Conservation (phyloP, 2,329 filamentous ascomycete genomes). For the Zymoseptoria brevis region DNA sequence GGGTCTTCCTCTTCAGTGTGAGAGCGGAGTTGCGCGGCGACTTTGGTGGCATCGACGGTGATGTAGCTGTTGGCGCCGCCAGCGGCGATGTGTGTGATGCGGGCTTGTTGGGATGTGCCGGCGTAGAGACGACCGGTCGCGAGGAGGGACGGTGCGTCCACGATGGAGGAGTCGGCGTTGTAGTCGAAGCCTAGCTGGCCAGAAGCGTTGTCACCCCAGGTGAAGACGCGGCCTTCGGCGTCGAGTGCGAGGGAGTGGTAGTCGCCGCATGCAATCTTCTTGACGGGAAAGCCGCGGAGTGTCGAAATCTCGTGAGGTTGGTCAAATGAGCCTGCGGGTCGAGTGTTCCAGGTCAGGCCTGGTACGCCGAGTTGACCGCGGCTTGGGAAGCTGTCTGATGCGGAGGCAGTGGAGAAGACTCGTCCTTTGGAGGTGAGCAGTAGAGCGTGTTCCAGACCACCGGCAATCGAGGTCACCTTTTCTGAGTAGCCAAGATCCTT, state of each 20-base stretch:
- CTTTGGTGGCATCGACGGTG: slow-evolving; percentile 65
- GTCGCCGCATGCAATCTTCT: slow-evolving; percentile 74
- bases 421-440: slow-evolving; percentile 78
- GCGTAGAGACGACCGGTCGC: slow-evolving; percentile 66
- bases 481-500: slow-evolving; percentile 58
- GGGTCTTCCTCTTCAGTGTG: slow-evolving; percentile 12
- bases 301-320: slow-evolving; percentile 69
- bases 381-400: slow-evolving; percentile 66
- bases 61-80: slow-evolving; percentile 85
- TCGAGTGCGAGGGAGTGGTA: slow-evolving; percentile 77
- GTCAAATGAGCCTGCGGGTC: slow-evolving; percentile 71
- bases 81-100: slow-evolving; percentile 70
- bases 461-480: slow-evolving; percentile 63
- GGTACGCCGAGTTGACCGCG: slow-evolving; percentile 83
- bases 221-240: slow-evolving; percentile 66
- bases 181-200: slow-evolving; percentile 86
- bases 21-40: slow-evolving; percentile 36
- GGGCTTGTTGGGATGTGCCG: slow-evolving; percentile 53
- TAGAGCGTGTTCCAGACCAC: slow-evolving; percentile 78
- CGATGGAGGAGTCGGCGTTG: slow-evolving; percentile 51
- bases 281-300: slow-evolving; percentile 62
- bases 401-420: slow-evolving; percentile 80
- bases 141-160: slow-evolving; percentile 64
- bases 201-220: slow-evolving; percentile 82
- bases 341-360: slow-evolving; percentile 69